Percentiles rank a stretch among this genome's conserved stretches.
Evolutionary conservation across 2,329 filamentous ascomycete genomes (phyloP).

Genomic region (Tolypocladium amazonense): DNA sequence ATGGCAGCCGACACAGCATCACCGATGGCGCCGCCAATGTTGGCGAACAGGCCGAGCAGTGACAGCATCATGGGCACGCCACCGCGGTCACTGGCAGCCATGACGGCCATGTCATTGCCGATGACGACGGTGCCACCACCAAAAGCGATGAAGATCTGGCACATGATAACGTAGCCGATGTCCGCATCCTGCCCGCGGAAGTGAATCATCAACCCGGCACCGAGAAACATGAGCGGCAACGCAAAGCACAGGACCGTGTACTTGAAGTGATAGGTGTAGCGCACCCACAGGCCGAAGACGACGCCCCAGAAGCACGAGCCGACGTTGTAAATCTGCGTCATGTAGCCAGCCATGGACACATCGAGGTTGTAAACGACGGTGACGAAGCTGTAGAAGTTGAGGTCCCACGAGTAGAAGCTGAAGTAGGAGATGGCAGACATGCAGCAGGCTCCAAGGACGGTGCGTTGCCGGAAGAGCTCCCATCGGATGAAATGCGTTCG

Average conservation of each 20-base stretch:
- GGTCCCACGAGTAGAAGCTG: conserved; percentile 35
- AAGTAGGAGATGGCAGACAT: conserved; percentile 28
- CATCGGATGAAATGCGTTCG: conserved; percentile 48
- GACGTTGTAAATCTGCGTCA: conserved; percentile 36
- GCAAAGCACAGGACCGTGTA: conserved; percentile 38
- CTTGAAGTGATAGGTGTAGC: conserved; percentile 40
- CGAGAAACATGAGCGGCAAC: conserved; percentile 42
- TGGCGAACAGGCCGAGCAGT: conserved; percentile 43
- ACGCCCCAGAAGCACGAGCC: conserved; percentile 37
- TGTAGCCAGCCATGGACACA: conserved; percentile 38
- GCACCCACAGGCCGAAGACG: conserved; percentile 37
- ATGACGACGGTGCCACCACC: conserved; percentile 47
- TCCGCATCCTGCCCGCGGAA: conserved; percentile 41
- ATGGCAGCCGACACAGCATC: conserved; percentile 48
- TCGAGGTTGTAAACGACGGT: conserved; percentile 39
- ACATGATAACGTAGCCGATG: conserved; percentile 44
- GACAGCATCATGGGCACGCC: conserved; percentile 46
- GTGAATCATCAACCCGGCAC: conserved; percentile 45
- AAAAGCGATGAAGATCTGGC: conserved; percentile 49
- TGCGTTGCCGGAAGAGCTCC: conserved; percentile 36
- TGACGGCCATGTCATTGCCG: conserved; percentile 45
- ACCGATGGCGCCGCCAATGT: conserved; percentile 48
- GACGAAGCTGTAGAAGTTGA: conserved; percentile 41
- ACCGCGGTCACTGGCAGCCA: conserved; percentile 45
- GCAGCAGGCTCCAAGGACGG: conserved; percentile 35